Evolutionary conservation across 148 eudicot genomes (phyloP).

Genomic region (Limonium bicolor): DNA sequence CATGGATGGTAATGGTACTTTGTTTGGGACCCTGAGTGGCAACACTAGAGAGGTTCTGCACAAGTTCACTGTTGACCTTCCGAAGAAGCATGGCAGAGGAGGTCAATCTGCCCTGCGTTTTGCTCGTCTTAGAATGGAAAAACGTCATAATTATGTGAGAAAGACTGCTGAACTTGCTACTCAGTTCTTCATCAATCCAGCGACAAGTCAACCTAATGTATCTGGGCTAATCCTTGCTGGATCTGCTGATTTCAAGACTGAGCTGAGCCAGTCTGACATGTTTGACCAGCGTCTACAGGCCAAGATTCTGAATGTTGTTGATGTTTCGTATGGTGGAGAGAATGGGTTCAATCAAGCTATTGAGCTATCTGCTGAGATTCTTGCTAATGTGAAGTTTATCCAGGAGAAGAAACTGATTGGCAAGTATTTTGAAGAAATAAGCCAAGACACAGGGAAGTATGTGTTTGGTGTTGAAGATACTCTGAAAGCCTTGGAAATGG

Average conservation of each 20-base stretch:
- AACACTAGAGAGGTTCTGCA: constrained; percentile 7
- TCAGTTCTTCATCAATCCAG: constrained; percentile 5
- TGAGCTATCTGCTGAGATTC: constrained; percentile 7
- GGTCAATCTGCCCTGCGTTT: constrained; percentile 7
- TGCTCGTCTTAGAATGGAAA: constrained; percentile 9
- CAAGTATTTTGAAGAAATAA: constrained; percentile 4
- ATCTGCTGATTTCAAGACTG: constrained; percentile 6
- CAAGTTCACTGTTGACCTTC: constrained; percentile 7
- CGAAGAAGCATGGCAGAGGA: constrained; percentile 8
- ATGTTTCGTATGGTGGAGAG: constrained; percentile 5
- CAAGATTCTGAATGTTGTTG: constrained; percentile 2
- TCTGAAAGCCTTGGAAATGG: constrained; percentile 4
- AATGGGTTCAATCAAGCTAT: constrained; percentile 6
- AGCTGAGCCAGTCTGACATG: constrained; percentile 3
- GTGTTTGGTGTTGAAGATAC: constrained; percentile 5
- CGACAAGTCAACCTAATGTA: constrained; percentile 4
- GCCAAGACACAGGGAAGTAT: constrained; percentile 3
- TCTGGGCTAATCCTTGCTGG: constrained; percentile 8
- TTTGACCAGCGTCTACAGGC: constrained; percentile 4
- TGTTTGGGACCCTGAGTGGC: constrained; percentile 6
- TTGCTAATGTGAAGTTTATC: constrained; percentile 4
- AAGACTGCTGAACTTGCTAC: constrained; percentile 12
- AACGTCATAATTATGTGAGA: constrained; percentile 12
- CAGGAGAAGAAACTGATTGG: constrained; percentile 6
- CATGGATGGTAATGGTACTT: constrained; percentile 5